Evolutionary conservation across 371 early-diverging fungal species (phyloP), one percentile per base, ranked within the genome.

Genomic region (Saksenaea oblongispora): DNA sequence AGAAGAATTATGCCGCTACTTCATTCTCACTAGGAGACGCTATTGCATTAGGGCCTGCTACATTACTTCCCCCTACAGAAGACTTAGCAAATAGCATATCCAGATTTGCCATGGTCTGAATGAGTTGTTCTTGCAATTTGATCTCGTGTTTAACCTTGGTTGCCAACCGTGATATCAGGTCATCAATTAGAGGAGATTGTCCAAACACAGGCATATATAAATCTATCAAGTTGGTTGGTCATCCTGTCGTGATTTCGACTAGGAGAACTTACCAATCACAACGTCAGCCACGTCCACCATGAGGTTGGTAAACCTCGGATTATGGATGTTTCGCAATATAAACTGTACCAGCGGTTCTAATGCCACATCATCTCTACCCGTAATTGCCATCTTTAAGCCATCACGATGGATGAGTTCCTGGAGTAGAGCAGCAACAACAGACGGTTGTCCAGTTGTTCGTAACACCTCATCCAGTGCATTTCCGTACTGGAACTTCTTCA

Each of bases 381-480:
- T 81, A 59, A 98, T 81, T 1, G 98, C 95, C 10, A 74, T 67
- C 51, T 74, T 80, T 11, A 98, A 78, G 15, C 88, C 95, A 60
- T 91, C 93, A 60, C 96, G 89, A 62, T 91, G 91, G 35, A 93
- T 82, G 35, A 98, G 82, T 75, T 98, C 98, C 68, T 95, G 92
- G 54, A 97, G 72, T 64, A 96, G 70, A 47, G 91, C 84, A 31
- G 90, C 85, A 1, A 83, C 85, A n/a, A 87, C 66, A 5, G 82
- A 82, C 8, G 84, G 79, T 10, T 70, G 57, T 59, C 73, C 77
- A 56, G 75, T 86, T 56, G 81, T 74, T 42, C 80, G 74, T 54
- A 82, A 55, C 11, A 80, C 87, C 22, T 89, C 93, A 63, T 98
- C 97, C 39, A 98, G 73, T 9, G 98, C 98, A 58, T 95, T 89